Evolutionary conservation across 345 rosid species (phyloP).

Genomic region (Lepidium aucheri): DNA sequence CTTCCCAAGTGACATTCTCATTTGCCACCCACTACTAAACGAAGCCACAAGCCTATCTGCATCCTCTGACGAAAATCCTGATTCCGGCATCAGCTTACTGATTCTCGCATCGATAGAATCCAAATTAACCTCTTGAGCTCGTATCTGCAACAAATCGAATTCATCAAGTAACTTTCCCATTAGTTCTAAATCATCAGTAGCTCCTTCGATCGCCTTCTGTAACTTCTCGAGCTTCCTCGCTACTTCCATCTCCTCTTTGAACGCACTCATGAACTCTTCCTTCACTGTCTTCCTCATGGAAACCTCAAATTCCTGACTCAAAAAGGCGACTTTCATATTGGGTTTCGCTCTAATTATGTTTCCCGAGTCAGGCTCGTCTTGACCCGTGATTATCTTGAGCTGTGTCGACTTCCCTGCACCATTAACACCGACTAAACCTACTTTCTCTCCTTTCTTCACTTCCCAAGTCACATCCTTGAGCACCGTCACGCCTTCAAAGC

Average conservation of each 20-base stretch:
- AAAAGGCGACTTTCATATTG: slow-evolving; percentile 57
- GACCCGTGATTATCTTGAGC: slow-evolving; percentile 73
- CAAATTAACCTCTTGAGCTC: slow-evolving; percentile 66
- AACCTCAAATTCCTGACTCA: slow-evolving; percentile 91
- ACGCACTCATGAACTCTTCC: slow-evolving; percentile 84
- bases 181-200: slow-evolving; percentile 77
- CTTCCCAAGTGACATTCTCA: slow-evolving; percentile 98
- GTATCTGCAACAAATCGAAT: slow-evolving; percentile 73
- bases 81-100: slow-evolving; percentile 77
- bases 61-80: slow-evolving; percentile 64
- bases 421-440: slow-evolving; percentile 76
- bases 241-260: slow-evolving; percentile 73
- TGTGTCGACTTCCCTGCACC: slow-evolving; percentile 96
- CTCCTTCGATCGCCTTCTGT: slow-evolving; percentile 58
- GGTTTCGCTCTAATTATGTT: slow-evolving; percentile 61
- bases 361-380: slow-evolving; percentile 80
- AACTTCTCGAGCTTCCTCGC: slow-evolving; percentile 50
- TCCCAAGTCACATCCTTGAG: slow-evolving; percentile 81
- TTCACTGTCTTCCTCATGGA: slow-evolving; percentile 70
- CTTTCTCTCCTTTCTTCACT: slow-evolving; percentile 82
- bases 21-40: slow-evolving; percentile 93
- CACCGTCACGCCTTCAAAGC: slow-evolving; percentile 72
- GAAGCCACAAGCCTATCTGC: slow-evolving; percentile 87
- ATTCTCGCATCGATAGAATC: slow-evolving; percentile 64
- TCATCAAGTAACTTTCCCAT: slow-evolving; percentile 94